Percentiles rank a stretch among this genome's conserved stretches.
Evolutionary conservation across 2,329 filamentous ascomycete genomes (phyloP).

Genomic region (Ophiognomonia clavigignenti-juglandacearum): DNA sequence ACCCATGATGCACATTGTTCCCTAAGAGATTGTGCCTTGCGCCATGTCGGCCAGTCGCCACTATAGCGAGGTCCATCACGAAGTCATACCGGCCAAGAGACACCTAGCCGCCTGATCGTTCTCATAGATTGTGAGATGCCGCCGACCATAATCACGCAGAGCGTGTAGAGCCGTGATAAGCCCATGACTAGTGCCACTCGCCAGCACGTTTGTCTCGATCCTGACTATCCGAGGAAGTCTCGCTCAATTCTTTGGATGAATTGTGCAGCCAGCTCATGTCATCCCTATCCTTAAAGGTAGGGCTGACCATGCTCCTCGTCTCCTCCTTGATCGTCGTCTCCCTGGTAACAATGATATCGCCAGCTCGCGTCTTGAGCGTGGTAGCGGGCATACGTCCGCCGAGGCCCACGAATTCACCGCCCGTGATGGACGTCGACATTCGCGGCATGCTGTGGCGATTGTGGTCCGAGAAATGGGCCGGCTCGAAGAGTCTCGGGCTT

Average conservation of each 20-base stretch:
- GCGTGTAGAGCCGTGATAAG: too few species aligned
- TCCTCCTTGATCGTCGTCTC: conserved; percentile 9
- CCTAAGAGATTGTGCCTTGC: too few species aligned
- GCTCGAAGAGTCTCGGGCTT: background rate
- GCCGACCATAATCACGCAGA: too few species aligned
- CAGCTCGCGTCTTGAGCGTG: background rate
- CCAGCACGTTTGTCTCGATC: background rate
- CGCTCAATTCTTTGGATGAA: background rate
- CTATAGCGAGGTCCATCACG: too few species aligned
- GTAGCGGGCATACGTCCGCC: background rate
- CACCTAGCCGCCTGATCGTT: background rate
- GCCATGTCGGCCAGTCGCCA: too few species aligned
- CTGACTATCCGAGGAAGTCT: background rate
- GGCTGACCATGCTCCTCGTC: background rate
- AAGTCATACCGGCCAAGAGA: background rate
- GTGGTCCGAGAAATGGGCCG: conserved; percentile 1
- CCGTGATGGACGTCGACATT: background rate
- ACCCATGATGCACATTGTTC: too few species aligned
- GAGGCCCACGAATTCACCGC: background rate
- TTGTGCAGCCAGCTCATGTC: background rate
- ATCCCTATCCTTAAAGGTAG: background rate
- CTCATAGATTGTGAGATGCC: too few species aligned
- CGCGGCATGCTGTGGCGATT: background rate
- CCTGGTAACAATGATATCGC: conserved; percentile 7
- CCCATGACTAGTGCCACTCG: too few species aligned